Evolutionary conservation across 2,329 filamentous ascomycete species (phyloP), one percentile per base, ranked within the genome.

Genomic region (Claviceps spartinae): DNA sequence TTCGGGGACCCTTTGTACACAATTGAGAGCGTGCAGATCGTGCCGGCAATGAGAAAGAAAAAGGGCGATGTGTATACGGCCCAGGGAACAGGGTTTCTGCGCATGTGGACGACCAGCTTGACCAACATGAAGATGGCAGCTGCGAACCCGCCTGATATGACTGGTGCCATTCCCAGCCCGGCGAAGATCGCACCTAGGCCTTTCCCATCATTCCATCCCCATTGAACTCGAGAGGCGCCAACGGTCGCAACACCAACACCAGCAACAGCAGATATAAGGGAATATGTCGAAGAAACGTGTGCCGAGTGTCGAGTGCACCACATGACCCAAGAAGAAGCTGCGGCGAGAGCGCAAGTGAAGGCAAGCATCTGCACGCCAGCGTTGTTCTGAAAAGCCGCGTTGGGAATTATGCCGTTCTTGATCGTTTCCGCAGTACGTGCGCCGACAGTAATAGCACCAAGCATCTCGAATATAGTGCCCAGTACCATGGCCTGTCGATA

Each of bases 1-100:
- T 73, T 81, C 24, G 85, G 84, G 9, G 85, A 87, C 36, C 85
- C 85, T 75, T 89, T 88, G 77, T 87, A 88, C 59, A 89, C 85
- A 60, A 90, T 81, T 44, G 83, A 87, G 5, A 90, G 74, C 0
- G 85, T 85, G 69, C 84, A 87, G 61, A 89, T 69, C 54, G 83
- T 86, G 52, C 75, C 83, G 52, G 85, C 83, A 54, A 89, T 78
- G 52, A 88, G 78, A 75, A 89, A 89, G 71, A 83, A 89, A 69
- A 85, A 79, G 9, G 85, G 86, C 1, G 83, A 82, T 49, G 77
- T 83, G 69, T 75, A 88, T 51, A 89, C 77, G 26, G 85, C 84
- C 83, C 83, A 87, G 6, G 73, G 76, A 2, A 86, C 74, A 5
- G 85, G 84, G 66, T 86, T 81, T 67, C 76, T 81, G 65, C 85